A percentile compares a stretch with the other conserved stretches of the same genome.
Evolutionary conservation across 2,329 filamentous ascomycete species (phyloP).

Genomic region (Cladobotryum mycophilum): DNA sequence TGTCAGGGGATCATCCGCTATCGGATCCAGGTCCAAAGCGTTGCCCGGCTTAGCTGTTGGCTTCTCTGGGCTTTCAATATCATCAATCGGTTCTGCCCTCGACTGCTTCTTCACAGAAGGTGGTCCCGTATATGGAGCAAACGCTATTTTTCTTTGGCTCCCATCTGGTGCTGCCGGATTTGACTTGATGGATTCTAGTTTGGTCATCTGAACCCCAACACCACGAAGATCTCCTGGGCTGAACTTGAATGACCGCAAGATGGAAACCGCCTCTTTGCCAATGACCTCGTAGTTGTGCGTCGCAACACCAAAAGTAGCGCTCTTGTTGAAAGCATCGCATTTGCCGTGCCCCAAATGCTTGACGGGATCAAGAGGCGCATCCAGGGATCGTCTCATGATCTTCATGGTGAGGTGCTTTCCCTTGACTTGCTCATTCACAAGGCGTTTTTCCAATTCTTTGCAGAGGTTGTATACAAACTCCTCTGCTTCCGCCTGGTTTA

Average conservation of each 20-base stretch:
- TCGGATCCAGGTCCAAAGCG: constrained; percentile 41
- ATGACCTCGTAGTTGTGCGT: constrained; percentile 69
- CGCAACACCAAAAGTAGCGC: constrained; percentile 71
- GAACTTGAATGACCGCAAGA: constrained; percentile 75
- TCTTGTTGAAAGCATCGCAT: constrained; percentile 93
- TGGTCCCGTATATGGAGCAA: constrained; percentile 49
- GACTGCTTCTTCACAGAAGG: constrained; percentile 34
- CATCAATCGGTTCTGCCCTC: constrained; percentile 46
- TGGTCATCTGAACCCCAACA: constrained; percentile 88
- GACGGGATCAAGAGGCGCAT: constrained; percentile 83
- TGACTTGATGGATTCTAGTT: constrained; percentile 71
- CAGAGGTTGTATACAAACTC: constrained; percentile 84
- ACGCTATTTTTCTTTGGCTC: constrained; percentile 74
- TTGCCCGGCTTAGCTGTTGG: constrained; percentile 23
- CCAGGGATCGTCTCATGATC: constrained; percentile 79
- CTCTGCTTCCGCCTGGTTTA: constrained; percentile 86
- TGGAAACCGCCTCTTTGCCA: constrained; percentile 75
- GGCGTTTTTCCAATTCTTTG: constrained; percentile 72
- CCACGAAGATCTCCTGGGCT: constrained; percentile 90
- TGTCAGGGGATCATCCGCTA: constrained; percentile 48
- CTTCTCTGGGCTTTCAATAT: constrained; percentile 32
- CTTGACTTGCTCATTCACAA: constrained; percentile 78
- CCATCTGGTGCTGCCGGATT: constrained; percentile 53
- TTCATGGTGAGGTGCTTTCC: constrained; percentile 89
- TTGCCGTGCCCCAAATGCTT: constrained; percentile 95